Evolutionary conservation across 257 asterid species (phyloP), one percentile per base, ranked within the genome.

Genomic region (Cynanchum wilfordii): DNA sequence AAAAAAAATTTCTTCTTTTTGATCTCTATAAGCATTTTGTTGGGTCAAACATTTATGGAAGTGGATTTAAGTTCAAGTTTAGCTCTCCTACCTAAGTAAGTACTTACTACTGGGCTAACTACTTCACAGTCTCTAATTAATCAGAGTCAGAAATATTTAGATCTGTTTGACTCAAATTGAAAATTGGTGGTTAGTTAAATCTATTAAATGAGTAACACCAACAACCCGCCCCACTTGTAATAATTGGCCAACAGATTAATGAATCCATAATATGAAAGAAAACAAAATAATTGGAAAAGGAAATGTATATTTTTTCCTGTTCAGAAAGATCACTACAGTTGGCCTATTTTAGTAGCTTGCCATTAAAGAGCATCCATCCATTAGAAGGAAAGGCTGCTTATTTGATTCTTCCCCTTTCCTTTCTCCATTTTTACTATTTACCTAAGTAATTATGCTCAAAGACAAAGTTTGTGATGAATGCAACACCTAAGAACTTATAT

Each of bases 1-100:
- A n/a, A n/a, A n/a, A 36, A 36, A 36, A 2, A 36, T 36, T 36
- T 36, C 40, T 36, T 36, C 40, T 2, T 36, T 36, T 38, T 38
- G 8, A 38, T 5, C 44, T 38, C 44, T 38, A 5, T 38, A 38
- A 3, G 5, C 44, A 7, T 42, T 40, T 40, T 40, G 10, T 40
- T 40, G 10, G 45, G 45, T 40, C 10, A 7, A 40, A 40, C 64
- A 57, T 24, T 2, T 22, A 60, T 29, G 42, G 30, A 58, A 20
- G 51, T 47, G 16, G 12, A 62, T 57, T 47, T 33, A 49, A 30
- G 76, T 69, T 59, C 63, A 72, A 59, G 59, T 7, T 29, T 50
- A 59, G 49, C 33, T 40, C 69, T 58, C 11, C 15, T 10, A 16
- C 25, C 40, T 10, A 13, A 2, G 13, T 17, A 47, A n/a, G n/a